Evolutionary conservation across 345 rosid genomes (phyloP).

Genomic region (Rhizophora mangle): DNA sequence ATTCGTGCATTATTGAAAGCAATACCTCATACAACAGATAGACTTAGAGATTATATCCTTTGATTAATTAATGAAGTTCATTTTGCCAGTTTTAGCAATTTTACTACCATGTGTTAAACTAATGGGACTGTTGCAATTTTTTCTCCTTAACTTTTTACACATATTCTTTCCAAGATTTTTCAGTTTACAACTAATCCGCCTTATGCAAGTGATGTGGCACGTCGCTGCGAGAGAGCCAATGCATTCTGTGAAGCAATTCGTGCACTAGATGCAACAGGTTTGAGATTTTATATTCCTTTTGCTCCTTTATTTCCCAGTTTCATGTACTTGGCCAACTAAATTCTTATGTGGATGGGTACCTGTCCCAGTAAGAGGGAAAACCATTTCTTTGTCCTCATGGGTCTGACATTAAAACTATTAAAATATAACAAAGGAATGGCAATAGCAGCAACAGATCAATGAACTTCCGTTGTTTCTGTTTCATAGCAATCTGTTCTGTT

Average conservation of each 20-base stretch:
- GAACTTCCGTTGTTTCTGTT: not conserved
- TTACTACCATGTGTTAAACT: not conserved
- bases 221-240: constrained; percentile 78
- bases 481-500: not conserved
- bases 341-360: no score
- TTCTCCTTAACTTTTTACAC: constrained; percentile 43
- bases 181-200: constrained; percentile 62
- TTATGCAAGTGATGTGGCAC: constrained; percentile 59
- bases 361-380: not conserved
- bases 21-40: constrained; percentile 88
- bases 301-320: not conserved
- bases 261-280: constrained; percentile 96
- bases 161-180: constrained; percentile 85
- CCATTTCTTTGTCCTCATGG: not conserved
- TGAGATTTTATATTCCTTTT: constrained; percentile 1
- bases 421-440: not conserved
- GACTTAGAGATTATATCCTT: constrained; percentile 87
- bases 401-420: not conserved
- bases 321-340: no score
- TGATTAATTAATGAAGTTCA: not conserved
- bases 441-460: not conserved
- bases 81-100: constrained; percentile 6
- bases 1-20: constrained; percentile 81
- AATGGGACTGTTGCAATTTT: constrained; percentile 14
- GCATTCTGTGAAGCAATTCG: constrained; percentile 92